Conservation (phyloP, 2,329 filamentous ascomycete genomes). For the Decorospora gaudefroyi region DNA sequence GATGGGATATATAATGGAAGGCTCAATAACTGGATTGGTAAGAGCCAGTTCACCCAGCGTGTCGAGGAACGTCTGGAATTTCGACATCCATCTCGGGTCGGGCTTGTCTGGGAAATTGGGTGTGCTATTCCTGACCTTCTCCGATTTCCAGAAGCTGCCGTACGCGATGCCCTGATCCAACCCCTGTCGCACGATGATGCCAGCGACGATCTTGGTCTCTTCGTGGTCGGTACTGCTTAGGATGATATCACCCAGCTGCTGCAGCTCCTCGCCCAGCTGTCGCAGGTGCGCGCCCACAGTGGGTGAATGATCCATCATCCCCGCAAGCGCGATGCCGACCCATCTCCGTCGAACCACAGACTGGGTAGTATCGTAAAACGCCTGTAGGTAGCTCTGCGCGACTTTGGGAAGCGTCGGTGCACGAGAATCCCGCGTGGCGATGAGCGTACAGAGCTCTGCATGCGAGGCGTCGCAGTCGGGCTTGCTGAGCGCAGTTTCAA, state of each 20-base stretch:
- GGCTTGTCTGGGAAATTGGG: slow-evolving; percentile 29
- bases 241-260: slow-evolving; percentile 33
- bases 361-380: slow-evolving; percentile 30
- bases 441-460: slow-evolving; percentile 22
- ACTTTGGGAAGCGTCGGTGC: slow-evolving; percentile 14
- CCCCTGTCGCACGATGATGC: slow-evolving; percentile 36
- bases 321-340: slow-evolving; percentile 38
- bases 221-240: slow-evolving; percentile 29
- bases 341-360: slow-evolving; percentile 35
- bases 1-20: slow-evolving; percentile 29
- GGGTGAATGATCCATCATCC: slow-evolving; percentile 29
- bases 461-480: slow-evolving; percentile 29
- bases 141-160: slow-evolving; percentile 35
- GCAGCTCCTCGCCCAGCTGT: slow-evolving; percentile 13
- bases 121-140: slow-evolving; percentile 26
- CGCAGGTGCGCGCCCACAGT: slow-evolving; percentile 24
- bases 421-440: slow-evolving; percentile 17
- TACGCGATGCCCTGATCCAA: slow-evolving; percentile 29
- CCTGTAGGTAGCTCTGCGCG: slow-evolving; percentile 32
- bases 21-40: slow-evolving; percentile 12
- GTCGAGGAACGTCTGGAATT: slow-evolving; percentile 39
- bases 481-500: slow-evolving; percentile 29
- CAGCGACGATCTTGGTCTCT: slow-evolving; percentile 40
- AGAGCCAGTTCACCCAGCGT: slow-evolving; percentile 23
- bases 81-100: slow-evolving; percentile 30